Evolutionary conservation across 768 basidiomycete genomes (phyloP).

Genomic region (Crassisporium funariophilum): DNA sequence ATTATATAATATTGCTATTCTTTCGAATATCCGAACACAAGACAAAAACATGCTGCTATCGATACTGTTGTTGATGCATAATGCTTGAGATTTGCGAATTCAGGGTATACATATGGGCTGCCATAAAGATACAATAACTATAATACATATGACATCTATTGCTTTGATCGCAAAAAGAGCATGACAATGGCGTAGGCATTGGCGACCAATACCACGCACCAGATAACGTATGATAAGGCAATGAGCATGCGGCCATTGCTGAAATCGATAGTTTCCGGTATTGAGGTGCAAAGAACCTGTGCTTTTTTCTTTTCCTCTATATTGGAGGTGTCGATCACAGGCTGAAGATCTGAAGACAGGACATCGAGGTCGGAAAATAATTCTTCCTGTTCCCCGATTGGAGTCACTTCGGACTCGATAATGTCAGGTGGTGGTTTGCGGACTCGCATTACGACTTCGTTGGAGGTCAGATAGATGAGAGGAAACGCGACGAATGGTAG

Average conservation of each 20-base stretch:
- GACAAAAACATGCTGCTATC: too few relatives aligned
- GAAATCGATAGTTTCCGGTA: conserved; percentile 35
- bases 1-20: too few relatives aligned
- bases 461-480: conserved; percentile 68
- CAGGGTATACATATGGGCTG: too few relatives aligned
- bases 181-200: conserved; percentile 55
- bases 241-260: conserved; percentile 42
- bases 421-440: conserved; percentile 33
- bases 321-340: background rate
- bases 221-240: conserved; percentile 46
- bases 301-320: conserved; percentile 3
- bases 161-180: conserved; percentile 26
- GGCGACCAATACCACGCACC: conserved; percentile 48
- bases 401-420: conserved; percentile 1
- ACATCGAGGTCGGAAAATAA: background rate
- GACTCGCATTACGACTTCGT: conserved; percentile 62
- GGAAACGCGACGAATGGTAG: conserved; percentile 78
- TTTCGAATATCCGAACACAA: too few relatives aligned
- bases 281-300: conserved; percentile 7
- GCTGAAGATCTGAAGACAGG: conserved; percentile 1
- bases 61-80: too few relatives aligned
- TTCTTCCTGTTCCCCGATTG: conserved; percentile 2
- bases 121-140: background rate
- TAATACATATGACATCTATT: background rate
- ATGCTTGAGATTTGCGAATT: too few relatives aligned